Base-by-base conservation (phyloP, 176 grass and related monocot species). In the Eleusine coracana region DNA sequence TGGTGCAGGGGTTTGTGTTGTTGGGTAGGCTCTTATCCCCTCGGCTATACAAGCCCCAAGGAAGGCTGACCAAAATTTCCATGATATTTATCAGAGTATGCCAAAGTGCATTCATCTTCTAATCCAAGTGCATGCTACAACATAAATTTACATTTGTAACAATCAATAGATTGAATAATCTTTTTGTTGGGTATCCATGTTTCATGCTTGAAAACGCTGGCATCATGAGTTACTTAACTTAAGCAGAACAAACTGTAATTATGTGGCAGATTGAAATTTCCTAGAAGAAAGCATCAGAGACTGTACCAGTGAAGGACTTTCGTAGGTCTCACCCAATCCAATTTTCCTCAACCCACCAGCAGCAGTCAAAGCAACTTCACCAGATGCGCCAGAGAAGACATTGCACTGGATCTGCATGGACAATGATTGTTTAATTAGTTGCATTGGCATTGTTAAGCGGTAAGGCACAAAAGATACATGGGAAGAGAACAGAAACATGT, bases 391-490 rank as follows among this genome's bases (percentile, higher is more conserved):
- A 83, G 94, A 83, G 85, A 98, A 98, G 80, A 90, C 90, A 90
- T 98, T 98, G 76, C 96, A 98, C 62, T 98, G 96, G 48, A 98
- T 85, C 92, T 98, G 78, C 66, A 88, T 52, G 27, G 73, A 71
- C 21, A 80, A 86, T 69, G n/a, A 40, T 70, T 74, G 74, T 66
- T 69, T 70, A 87, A 3, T 63, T 50, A 25, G 48, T 51, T 70
- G 85, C 13, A 56, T 80, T 13, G 18, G 54, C 15, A 23, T 5
- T 54, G 14, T 18, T 18, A 16, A 54, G 16, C 9, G 13, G 48
- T 50, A 50, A 50, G 14, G 11, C 12, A 50, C 48, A 50, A 18
- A 4, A 18, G 51, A 54, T 5, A 54, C 16, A 18, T 18, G 4
- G 16, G 16, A 54, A 54, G 14, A 18, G 51, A 54, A 54, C 51